A percentile compares a stretch with the other conserved stretches of the same genome.
phyloP scores from a whole-genome alignment of 805 yeast genomes.

The Candida pini region DNA sequence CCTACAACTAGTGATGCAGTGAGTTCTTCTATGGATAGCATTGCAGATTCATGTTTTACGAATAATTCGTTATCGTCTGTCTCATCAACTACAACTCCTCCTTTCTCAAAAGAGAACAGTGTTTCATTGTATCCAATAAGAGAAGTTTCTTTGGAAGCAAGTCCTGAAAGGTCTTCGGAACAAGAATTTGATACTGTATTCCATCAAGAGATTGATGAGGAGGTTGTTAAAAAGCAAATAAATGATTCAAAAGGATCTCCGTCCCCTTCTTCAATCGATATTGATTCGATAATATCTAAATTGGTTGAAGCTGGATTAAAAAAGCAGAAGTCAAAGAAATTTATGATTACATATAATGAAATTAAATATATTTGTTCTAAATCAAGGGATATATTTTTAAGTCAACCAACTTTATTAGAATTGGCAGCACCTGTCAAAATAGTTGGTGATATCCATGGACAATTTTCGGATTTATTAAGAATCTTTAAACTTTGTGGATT shows the following conservation, averaged over 20 bases:
- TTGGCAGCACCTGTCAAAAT: slow-evolving; percentile 76
- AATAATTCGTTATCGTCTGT: slow-evolving; percentile 24
- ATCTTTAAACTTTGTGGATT: slow-evolving; percentile 55
- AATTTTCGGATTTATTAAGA: slow-evolving; percentile 47
- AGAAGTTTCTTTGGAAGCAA: slow-evolving; percentile 30
- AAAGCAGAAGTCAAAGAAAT: slow-evolving; percentile 37
- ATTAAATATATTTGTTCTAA: slow-evolving; percentile 52
- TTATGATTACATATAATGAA: slow-evolving; percentile 48
- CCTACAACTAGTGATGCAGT: slow-evolving; percentile 11
- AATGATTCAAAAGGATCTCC: slow-evolving; percentile 1
- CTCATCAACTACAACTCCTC: slow-evolving; percentile 25
- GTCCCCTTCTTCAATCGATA: slow-evolving; percentile 29
- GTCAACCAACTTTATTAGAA: slow-evolving; percentile 60
- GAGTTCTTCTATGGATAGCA: slow-evolving; percentile 38
- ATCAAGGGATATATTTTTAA: slow-evolving; percentile 54
- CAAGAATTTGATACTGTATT: neutral
- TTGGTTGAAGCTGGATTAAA: slow-evolving; percentile 48
- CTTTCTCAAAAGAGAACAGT: slow-evolving; percentile 11
- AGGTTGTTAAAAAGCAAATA: neutral
- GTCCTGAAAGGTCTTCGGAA: slow-evolving; percentile 18
- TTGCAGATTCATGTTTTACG: slow-evolving; percentile 33
- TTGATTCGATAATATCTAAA: slow-evolving; percentile 60
- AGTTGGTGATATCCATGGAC: slow-evolving; percentile 81
- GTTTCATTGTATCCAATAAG: slow-evolving; percentile 20
- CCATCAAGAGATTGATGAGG: slow-evolving; percentile 2